Evolutionary conservation across 805 yeast species (phyloP).

Genomic region (Sungouiozyma intestinalis): DNA sequence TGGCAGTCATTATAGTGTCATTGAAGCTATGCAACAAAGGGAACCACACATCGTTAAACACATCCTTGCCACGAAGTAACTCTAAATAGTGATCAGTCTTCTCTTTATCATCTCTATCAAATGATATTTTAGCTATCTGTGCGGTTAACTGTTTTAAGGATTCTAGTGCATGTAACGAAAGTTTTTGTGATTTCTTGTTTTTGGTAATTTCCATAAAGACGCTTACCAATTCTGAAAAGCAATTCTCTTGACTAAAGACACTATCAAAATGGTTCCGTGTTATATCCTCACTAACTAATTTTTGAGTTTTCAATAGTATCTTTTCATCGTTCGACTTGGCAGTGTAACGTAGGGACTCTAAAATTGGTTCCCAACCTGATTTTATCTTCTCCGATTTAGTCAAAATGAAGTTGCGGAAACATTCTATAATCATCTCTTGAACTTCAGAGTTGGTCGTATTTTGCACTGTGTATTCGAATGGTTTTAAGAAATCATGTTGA

Average conservation of each 20-base stretch:
- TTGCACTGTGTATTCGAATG: constrained; percentile 70
- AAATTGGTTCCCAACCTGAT: constrained; percentile 92
- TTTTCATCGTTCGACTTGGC: constrained; percentile 46
- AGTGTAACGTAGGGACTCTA: constrained; percentile 66
- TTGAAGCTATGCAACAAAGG: constrained; percentile 80
- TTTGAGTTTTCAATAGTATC: constrained; percentile 54
- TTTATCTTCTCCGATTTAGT: constrained; percentile 64
- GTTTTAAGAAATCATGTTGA: constrained; percentile 86
- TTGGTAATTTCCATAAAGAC: constrained; percentile 77
- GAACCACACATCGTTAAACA: constrained; percentile 61
- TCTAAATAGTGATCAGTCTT: constrained; percentile 12
- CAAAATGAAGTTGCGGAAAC: constrained; percentile 74
- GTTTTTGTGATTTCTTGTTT: constrained; percentile 71
- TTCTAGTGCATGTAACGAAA: constrained; percentile 72
- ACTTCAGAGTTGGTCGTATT: constrained; percentile 61
- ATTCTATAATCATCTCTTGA: constrained; percentile 82
- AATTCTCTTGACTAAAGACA: constrained; percentile 60
- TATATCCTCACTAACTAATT: constrained; percentile 47
- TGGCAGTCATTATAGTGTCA: constrained; percentile 85
- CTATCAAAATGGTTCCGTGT: constrained; percentile 50
- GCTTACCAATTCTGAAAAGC: constrained; percentile 48
- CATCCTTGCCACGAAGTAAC: constrained; percentile 30
- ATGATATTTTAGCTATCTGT: constrained; percentile 41
- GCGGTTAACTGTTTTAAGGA: constrained; percentile 53
- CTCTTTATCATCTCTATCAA: constrained; percentile 13